Evolutionary conservation across 2,329 filamentous ascomycete genomes (phyloP).

Genomic region (Alternaria consortialis): DNA sequence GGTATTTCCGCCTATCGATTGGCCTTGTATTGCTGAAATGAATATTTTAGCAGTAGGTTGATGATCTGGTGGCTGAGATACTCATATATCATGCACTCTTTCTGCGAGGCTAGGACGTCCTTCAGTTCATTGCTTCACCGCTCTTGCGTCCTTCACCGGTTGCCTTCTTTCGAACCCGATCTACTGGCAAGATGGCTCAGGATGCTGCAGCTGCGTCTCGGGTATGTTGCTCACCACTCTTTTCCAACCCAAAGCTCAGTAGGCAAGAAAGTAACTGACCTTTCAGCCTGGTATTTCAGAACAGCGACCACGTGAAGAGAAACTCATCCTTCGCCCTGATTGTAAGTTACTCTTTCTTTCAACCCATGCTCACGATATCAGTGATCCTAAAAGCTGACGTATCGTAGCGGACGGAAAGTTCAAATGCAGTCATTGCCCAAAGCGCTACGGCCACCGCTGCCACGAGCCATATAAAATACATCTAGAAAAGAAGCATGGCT

Average conservation of each 20-base stretch:
- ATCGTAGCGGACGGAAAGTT: background rate
- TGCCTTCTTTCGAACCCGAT: background rate
- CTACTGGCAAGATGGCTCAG: background rate
- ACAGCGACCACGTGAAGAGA: background rate
- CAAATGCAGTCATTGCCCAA: background rate
- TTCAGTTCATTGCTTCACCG: too few species aligned
- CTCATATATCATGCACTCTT: too few species aligned
- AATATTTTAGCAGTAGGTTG: too few species aligned
- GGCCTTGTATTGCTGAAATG: too few species aligned
- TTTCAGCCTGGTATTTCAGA: background rate
- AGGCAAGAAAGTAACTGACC: background rate
- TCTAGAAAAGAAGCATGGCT: background rate
- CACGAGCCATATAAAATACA: background rate
- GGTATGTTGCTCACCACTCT: background rate
- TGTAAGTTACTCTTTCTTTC: background rate
- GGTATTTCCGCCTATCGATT: too few species aligned
- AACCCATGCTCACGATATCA: background rate
- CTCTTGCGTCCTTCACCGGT: too few species aligned
- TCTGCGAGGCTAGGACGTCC: too few species aligned
- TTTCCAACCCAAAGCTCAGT: background rate
- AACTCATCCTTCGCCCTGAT: background rate
- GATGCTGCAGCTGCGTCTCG: background rate
- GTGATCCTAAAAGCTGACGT: background rate
- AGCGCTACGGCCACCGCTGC: background rate
- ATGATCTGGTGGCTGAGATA: too few species aligned